Evolutionary conservation across 164 flowering plant species (phyloP).

Genomic region (Aristolochia californica): DNA sequence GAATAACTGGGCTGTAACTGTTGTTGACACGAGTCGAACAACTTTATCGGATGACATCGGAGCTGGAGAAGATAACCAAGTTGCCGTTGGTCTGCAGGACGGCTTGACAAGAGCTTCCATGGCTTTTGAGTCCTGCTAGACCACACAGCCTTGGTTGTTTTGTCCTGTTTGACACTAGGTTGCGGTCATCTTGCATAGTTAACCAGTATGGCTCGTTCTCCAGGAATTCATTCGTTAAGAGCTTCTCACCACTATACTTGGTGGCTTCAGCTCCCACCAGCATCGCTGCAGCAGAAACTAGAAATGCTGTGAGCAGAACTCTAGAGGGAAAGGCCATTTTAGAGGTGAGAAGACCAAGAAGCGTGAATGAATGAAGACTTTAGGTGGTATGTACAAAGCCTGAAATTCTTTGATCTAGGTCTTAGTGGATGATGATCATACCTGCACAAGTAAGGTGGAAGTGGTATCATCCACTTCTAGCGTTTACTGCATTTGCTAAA

Average conservation of each 20-base stretch:
- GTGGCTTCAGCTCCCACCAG: constrained; percentile 19
- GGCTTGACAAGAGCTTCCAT: constrained; percentile 4
- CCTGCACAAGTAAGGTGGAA: too few relatives aligned
- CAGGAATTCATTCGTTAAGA: constrained; percentile 13
- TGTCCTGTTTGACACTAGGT: constrained; percentile 13
- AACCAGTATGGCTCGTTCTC: constrained; percentile 21
- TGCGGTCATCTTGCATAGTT: constrained; percentile 19
- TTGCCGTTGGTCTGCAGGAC: constrained; percentile 19
- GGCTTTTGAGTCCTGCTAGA: constrained; percentile 4
- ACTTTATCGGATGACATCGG: constrained; percentile 19
- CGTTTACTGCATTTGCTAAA: too few relatives aligned
- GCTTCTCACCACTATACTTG: constrained; percentile 16
- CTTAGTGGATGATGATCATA: too few relatives aligned
- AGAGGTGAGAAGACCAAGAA: neutral
- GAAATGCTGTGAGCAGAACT: neutral
- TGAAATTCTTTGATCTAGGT: too few relatives aligned
- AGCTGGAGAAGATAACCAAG: constrained; percentile 15
- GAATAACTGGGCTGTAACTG: constrained; percentile 13
- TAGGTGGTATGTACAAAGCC: too few relatives aligned
- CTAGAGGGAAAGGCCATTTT: neutral
- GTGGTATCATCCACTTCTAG: too few relatives aligned
- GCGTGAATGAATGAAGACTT: neutral
- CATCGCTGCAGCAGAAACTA: too few relatives aligned
- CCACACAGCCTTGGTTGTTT: constrained; percentile 8
- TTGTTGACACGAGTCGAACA: constrained; percentile 11